Conservation (phyloP, 192 early-diverging fungal genomes). For the Glomus cerebriforme region DNA sequence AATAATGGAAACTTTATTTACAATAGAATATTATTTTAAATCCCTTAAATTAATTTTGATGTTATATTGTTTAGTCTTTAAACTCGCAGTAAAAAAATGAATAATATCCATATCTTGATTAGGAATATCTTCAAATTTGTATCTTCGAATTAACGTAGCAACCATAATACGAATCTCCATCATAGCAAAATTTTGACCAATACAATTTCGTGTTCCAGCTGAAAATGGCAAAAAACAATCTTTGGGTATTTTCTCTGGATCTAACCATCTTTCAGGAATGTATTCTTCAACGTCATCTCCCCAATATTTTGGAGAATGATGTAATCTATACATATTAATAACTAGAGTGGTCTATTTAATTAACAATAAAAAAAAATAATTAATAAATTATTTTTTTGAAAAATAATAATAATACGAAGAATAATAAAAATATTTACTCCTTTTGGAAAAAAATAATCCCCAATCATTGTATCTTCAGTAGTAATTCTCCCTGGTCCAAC, state of each 20-base stretch:
- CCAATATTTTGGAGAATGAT: constrained; percentile 16
- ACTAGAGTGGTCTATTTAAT: background rate
- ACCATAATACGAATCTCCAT: background rate
- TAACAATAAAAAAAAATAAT: too few species aligned
- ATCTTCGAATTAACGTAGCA: background rate
- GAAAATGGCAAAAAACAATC: constrained; percentile 16
- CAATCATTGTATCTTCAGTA: constrained; percentile 42
- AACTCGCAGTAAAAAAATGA: constrained; percentile 9
- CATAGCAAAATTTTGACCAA: constrained; percentile 19
- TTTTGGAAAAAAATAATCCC: constrained; percentile 48
- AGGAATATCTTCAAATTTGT: constrained; percentile 3
- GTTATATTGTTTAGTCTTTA: constrained; percentile 6
- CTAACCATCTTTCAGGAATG: constrained; percentile 19
- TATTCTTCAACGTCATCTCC: constrained; percentile 7
- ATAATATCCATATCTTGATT: constrained; percentile 4
- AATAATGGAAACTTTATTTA: too few species aligned
- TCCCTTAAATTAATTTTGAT: background rate
- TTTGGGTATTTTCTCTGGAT: constrained; percentile 11
- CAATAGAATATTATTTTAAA: too few species aligned
- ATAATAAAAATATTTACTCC: constrained; percentile 17
- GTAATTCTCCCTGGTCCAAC: constrained; percentile 35
- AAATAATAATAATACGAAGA: too few species aligned
- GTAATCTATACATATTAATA: background rate
- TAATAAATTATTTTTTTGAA: too few species aligned
- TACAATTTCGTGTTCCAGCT: constrained; percentile 22